These are phyloP conservation scores for Novymonas esmeraldas DNA, from an alignment of 208 protist genomes.

Conservation along the genomic window DNA sequence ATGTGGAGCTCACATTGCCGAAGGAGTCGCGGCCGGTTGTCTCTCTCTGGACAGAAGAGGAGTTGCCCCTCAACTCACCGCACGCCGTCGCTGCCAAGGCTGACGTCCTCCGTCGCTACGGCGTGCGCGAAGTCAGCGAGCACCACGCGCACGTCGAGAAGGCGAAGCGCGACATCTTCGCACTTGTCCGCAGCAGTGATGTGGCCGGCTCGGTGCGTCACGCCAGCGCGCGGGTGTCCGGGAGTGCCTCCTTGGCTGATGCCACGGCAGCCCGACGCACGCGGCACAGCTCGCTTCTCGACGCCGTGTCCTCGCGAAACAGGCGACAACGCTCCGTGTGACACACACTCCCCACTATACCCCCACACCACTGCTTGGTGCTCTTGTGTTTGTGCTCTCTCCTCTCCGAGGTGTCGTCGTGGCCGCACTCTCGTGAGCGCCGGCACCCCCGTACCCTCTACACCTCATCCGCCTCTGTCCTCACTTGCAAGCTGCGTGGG, in stretches of 20 bases:
- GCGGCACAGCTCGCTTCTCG: constrained; percentile 22
- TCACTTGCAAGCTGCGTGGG: too few species aligned
- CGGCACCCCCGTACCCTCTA: too few species aligned
- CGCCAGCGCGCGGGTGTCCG: neutral
- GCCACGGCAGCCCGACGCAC: constrained; percentile 8
- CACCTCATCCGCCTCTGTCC: too few species aligned
- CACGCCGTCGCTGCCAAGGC: neutral
- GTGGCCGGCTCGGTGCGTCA: neutral
- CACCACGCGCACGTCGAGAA: constrained; percentile 26
- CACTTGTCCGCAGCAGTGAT: constrained; percentile 15
- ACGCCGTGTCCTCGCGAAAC: constrained; percentile 9
- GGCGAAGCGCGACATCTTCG: constrained; percentile 39
- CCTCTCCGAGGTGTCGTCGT: too few species aligned
- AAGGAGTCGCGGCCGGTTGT: constrained; percentile 22
- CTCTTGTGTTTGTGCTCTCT: too few species aligned
- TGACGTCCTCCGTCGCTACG: constrained; percentile 23
- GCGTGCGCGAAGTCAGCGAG: constrained; percentile 24
- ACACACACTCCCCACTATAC: too few species aligned
- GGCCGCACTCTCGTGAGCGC: too few species aligned
- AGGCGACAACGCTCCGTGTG: constrained; percentile 8
- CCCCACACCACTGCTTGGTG: too few species aligned
- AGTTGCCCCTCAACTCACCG: neutral
- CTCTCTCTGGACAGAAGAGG: constrained; percentile 27
- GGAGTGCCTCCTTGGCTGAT: constrained; percentile 8
- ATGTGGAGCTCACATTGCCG: constrained; percentile 15